Evolutionary conservation across 2,329 filamentous ascomycete species (phyloP).

Genomic region (Cordyceps farinosa): DNA sequence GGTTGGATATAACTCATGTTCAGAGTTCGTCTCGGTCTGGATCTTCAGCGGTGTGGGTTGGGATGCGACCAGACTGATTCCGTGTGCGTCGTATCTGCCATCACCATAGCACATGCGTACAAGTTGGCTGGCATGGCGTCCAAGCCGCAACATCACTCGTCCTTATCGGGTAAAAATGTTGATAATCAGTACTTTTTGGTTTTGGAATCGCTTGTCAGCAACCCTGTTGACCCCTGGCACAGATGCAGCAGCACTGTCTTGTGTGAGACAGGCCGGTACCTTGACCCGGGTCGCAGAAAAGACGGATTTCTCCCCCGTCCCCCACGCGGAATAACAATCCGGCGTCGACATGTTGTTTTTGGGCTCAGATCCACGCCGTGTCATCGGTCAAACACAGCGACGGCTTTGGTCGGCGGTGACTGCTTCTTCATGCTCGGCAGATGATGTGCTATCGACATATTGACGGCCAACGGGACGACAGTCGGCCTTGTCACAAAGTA

Average conservation of each 20-base stretch:
- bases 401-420: not conserved
- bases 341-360: not conserved
- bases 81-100: not conserved
- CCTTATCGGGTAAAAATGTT: too few species aligned
- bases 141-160: not conserved
- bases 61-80: not conserved
- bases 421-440: not conserved
- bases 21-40: not conserved
- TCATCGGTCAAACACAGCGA: too few species aligned
- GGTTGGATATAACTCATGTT: not conserved
- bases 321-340: not conserved
- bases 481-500: not conserved
- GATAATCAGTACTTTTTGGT: too few species aligned
- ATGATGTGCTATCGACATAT: not conserved
- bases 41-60: not conserved
- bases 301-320: not conserved
- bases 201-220: too few species aligned
- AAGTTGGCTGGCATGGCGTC: not conserved
- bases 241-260: not conserved
- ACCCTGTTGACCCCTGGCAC: not conserved
- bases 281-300: not conserved
- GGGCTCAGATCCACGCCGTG: not conserved
- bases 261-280: not conserved
- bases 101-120: not conserved
- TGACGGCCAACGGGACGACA: not conserved